These are phyloP conservation scores for Penicillium silybi DNA, from an alignment of 495 filamentous ascomycete genomes.

Conservation along the genomic window DNA sequence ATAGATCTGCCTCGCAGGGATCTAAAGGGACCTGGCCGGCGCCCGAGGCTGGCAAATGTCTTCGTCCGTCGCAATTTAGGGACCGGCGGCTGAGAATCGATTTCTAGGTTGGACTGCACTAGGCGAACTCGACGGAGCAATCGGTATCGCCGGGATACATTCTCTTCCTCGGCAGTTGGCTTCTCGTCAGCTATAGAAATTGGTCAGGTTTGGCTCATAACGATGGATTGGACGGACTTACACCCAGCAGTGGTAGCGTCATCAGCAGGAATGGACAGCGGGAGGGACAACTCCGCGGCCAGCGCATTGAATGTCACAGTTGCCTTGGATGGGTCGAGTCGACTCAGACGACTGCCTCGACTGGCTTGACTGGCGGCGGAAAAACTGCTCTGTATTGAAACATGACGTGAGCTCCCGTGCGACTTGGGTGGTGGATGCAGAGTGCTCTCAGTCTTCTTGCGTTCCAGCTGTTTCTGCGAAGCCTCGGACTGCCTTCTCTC, in stretches of 20 bases:
- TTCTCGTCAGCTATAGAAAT: not conserved
- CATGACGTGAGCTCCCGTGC: not conserved
- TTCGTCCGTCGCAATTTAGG: slow-evolving; percentile 47
- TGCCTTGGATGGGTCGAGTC: slow-evolving; percentile 20
- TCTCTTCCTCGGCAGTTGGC: not conserved
- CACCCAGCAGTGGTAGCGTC: not conserved
- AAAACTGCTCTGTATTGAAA: not conserved
- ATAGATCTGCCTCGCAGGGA: slow-evolving; percentile 59
- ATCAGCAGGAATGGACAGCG: slow-evolving; percentile 6
- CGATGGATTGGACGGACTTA: not conserved
- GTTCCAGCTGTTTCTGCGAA: slow-evolving; percentile 1
- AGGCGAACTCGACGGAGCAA: slow-evolving; percentile 30
- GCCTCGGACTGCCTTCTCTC: slow-evolving; percentile 5
- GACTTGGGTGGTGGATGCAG: slow-evolving; percentile 1
- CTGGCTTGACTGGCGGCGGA: slow-evolving; percentile 11
- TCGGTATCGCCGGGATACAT: slow-evolving; percentile 8
- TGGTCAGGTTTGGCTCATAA: slow-evolving; percentile 1
- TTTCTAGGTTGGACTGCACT: slow-evolving; percentile 31
- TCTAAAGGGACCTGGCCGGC: slow-evolving; percentile 43
- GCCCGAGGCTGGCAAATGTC: slow-evolving; percentile 31
- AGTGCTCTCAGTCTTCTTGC: not conserved
- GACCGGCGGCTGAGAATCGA: slow-evolving; percentile 42
- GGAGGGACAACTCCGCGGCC: slow-evolving; percentile 19
- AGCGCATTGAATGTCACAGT: slow-evolving; percentile 26
- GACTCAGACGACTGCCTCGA: slow-evolving; percentile 12